A percentile compares a stretch with the other conserved stretches of the same genome.
These are phyloP conservation scores for Fistulina hepatica DNA, from an alignment of 1,284 basidiomycete genomes.

Conservation along the genomic window DNA sequence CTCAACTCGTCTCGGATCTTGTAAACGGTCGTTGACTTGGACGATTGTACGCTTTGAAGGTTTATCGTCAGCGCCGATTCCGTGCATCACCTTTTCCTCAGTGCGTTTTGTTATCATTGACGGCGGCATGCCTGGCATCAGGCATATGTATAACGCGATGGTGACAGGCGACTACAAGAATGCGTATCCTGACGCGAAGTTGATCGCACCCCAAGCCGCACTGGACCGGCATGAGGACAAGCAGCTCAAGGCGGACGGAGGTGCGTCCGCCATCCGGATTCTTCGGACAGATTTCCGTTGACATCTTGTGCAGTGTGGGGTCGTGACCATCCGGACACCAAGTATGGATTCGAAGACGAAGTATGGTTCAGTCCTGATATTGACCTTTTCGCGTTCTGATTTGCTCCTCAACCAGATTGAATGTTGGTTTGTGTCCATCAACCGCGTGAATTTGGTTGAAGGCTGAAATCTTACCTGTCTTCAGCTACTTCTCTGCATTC, in stretches of 20 bases:
- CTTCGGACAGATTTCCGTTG: conserved; percentile 1
- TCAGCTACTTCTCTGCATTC: conserved; percentile 74
- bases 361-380: conserved; percentile 24
- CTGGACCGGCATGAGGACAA: conserved; percentile 33
- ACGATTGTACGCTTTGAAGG: conserved; percentile 24
- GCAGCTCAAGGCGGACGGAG: conserved; percentile 42
- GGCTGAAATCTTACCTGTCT: conserved; percentile 2
- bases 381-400: conserved; percentile 2
- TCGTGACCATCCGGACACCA: conserved; percentile 45
- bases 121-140: not conserved
- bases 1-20: not conserved
- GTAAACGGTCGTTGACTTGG: not conserved
- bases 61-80: conserved; percentile 58
- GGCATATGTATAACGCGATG: conserved; percentile 1
- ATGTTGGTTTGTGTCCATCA: conserved; percentile 38
- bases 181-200: conserved; percentile 67
- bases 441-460: not conserved
- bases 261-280: conserved; percentile 27
- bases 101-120: conserved; percentile 29
- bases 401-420: conserved; percentile 37
- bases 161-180: conserved; percentile 54
- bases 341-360: conserved; percentile 79
- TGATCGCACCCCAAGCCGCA: conserved; percentile 55
- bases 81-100: conserved; percentile 56
- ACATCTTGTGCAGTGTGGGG: conserved; percentile 43